Base-by-base conservation (phyloP, 192 early-diverging fungal genomes). In the Coemansia sp. region DNA sequence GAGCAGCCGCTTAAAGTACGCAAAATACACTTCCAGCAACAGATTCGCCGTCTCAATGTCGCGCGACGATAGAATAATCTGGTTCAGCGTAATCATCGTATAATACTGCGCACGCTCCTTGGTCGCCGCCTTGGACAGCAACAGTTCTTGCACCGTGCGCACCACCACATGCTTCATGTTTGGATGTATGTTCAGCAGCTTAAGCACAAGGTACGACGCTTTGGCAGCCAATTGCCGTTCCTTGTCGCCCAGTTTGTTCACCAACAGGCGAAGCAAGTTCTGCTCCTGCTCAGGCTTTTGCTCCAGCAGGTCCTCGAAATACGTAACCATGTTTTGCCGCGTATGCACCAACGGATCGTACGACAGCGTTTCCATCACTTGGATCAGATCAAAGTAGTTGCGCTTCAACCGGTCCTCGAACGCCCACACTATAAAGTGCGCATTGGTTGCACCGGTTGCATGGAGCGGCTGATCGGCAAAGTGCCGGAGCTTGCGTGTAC, bases 241-340 rank as follows among this genome's bases (percentile, higher is more conserved):
- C 20, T 83, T 81, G 76, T 98, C 97, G 66, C 97, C 97, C 39
- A 99, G 75, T 74, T 97, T 99, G 87, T 96, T 96, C 51, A 95
- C 87, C 24, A 99, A 86, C 37, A 99, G 69, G 41, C 89, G 85
- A 54, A 99, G 84, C 53, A 99, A 82, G 66, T 97, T 97, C 52
- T 94, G 90, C 75, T 99, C 97, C 74, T 97, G 93, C 77, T 99
- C 97, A 20, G 97, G 94, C 74, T 96, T 97, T 10, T 87, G 71
- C 39, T 77, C 73, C 57, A 98, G 79, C 29, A 99, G 82, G 61
- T 90, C 89, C 59, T 83, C 81, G 59, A 96, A 87, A 75, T 86
- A 87, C 10, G 71, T 79, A 5, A 97, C 73, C 81, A 88, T 91
- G 70, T 87, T 92, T 71, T 88, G 88, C 54, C 92, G 89, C 26